Evolutionary conservation across 805 yeast genomes (phyloP).

Genomic region (Kazachstania bromeliacearum): DNA sequence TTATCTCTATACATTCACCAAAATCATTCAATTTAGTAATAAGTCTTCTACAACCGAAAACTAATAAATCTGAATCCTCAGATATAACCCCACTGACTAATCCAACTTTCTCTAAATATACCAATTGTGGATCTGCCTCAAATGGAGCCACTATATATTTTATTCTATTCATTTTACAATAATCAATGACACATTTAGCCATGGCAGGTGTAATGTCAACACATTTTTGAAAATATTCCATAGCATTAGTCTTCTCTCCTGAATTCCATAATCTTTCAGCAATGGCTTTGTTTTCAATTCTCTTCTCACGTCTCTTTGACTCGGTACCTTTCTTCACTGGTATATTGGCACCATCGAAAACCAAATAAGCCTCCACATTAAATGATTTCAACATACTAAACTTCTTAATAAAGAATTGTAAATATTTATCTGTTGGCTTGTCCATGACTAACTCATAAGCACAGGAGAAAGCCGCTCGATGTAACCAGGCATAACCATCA

Average conservation of each 20-base stretch:
- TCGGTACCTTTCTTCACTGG: slow-evolving; percentile 75
- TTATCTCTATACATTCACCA: slow-evolving; percentile 62
- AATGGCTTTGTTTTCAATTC: slow-evolving; percentile 48
- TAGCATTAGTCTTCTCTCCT: slow-evolving; percentile 55
- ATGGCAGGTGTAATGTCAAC: slow-evolving; percentile 83
- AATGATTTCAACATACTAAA: slow-evolving; percentile 54
- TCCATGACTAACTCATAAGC: slow-evolving; percentile 72
- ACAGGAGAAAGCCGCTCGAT: slow-evolving; percentile 73
- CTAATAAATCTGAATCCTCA: slow-evolving; percentile 87
- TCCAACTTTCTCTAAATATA: slow-evolving; percentile 67
- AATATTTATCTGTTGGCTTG: slow-evolving; percentile 59
- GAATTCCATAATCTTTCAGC: slow-evolving; percentile 44
- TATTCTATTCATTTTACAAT: slow-evolving; percentile 47
- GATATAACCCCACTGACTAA: slow-evolving; percentile 77
- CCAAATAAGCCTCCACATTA: slow-evolving; percentile 74
- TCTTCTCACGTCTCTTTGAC: slow-evolving; percentile 43
- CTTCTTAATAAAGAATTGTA: slow-evolving; percentile 59
- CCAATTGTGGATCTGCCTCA: slow-evolving; percentile 97
- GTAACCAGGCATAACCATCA: slow-evolving; percentile 97
- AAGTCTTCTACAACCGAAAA: slow-evolving; percentile 73
- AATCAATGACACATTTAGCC: slow-evolving; percentile 79
- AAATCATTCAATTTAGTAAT: slow-evolving; percentile 73
- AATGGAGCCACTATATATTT: slow-evolving; percentile 89
- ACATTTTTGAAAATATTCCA: slow-evolving; percentile 62
- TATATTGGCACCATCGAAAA: slow-evolving; percentile 85